A percentile compares a stretch with the other conserved stretches of the same genome.
These are phyloP conservation scores for Podaxis sp. DNA, from an alignment of 768 basidiomycete species.

Conservation along the genomic window DNA sequence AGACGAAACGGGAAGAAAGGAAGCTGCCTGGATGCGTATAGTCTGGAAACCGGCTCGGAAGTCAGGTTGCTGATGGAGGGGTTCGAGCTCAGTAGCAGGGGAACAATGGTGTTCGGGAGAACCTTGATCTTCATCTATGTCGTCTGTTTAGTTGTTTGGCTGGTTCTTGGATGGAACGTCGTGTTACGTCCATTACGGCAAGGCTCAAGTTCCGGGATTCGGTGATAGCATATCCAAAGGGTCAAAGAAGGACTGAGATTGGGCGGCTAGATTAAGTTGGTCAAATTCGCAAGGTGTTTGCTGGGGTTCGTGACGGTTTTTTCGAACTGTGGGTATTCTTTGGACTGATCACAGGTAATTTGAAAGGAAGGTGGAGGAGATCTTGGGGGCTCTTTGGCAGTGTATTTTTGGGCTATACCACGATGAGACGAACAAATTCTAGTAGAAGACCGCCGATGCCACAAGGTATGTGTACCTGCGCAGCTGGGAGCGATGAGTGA, in stretches of 20 bases:
- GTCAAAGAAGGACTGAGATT: not conserved
- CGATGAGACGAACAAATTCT: not conserved
- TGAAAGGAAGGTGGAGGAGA: not conserved
- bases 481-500: not conserved
- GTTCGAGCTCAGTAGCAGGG: not conserved
- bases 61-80: not conserved
- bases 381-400: not conserved
- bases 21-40: not conserved
- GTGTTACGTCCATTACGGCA: not conserved
- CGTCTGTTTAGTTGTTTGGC: not conserved
- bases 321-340: not conserved
- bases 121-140: not conserved
- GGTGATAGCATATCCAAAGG: slow-evolving; percentile 1
- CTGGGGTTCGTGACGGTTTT: not conserved
- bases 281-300: not conserved
- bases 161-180: not conserved
- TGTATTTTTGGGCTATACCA: not conserved
- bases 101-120: not conserved
- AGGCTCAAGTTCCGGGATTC: slow-evolving; percentile 5
- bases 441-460: not conserved
- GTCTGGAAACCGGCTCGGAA: not conserved
- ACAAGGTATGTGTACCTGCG: not conserved
- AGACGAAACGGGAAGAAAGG: not conserved
- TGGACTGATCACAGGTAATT: not conserved
- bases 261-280: slow-evolving; percentile 7